Conservation (phyloP, 2,329 filamentous ascomycete species). For the Hymenoscyphus infarciens region DNA sequence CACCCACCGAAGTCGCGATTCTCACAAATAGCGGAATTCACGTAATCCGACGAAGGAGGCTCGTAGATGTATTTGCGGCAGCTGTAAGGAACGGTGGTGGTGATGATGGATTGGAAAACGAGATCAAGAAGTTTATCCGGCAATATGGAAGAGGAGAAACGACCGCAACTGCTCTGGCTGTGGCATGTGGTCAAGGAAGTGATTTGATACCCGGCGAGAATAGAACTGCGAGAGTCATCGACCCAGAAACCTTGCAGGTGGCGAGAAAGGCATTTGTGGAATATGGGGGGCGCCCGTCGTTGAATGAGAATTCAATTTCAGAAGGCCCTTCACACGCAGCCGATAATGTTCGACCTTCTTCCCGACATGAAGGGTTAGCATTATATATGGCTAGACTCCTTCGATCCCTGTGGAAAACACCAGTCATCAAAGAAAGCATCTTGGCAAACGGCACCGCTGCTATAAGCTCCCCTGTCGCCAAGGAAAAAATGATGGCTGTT, state of each 20-base stretch:
- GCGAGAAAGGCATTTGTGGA: conserved; percentile 88
- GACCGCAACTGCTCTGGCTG: conserved; percentile 84
- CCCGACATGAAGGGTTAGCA: conserved; percentile 82
- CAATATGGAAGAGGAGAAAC: conserved; percentile 87
- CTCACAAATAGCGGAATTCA: conserved; percentile 90
- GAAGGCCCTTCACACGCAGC: conserved; percentile 62
- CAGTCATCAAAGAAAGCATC: conserved; percentile 58
- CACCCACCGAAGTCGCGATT: conserved; percentile 79
- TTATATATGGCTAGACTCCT: conserved; percentile 87
- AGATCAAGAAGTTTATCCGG: conserved; percentile 79
- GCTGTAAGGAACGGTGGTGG: conserved; percentile 70
- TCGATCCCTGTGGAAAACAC: conserved; percentile 80
- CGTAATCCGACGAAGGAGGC: conserved; percentile 73
- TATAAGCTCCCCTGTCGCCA: conserved; percentile 63
- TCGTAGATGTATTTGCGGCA: conserved; percentile 89
- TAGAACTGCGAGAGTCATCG: conserved; percentile 66
- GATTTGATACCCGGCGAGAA: conserved; percentile 69
- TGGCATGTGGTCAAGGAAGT: conserved; percentile 89
- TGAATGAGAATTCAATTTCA: conserved; percentile 70
- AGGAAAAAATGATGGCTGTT: conserved; percentile 67
- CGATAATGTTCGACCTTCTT: conserved; percentile 82
- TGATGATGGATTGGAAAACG: conserved; percentile 75
- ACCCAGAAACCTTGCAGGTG: conserved; percentile 80
- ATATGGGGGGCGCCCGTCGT: conserved; percentile 80
- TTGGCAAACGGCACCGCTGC: conserved; percentile 54